Base-by-base conservation (phyloP, 768 basidiomycete genomes). In the Boletus bicolor region DNA sequence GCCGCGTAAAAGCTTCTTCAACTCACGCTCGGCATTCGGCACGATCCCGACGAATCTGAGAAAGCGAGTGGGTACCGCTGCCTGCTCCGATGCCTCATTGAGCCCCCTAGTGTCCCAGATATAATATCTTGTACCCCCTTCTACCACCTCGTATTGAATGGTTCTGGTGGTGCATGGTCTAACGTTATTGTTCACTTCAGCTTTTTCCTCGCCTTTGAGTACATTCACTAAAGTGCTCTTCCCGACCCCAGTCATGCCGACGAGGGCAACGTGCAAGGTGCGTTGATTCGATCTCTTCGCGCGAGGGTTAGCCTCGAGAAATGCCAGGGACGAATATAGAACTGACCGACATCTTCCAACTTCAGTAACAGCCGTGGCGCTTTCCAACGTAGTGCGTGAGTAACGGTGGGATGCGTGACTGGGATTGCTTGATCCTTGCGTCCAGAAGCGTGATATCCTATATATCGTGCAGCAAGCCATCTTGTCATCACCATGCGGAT, bases 151-250 rank as follows among this genome's bases (percentile, higher is more conserved):
- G 47, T 69, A 61, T 17, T 2, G 1, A 44, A 0, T 35, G 7
- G 52, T 44, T 30, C 14, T 28, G 11, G 51, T 26, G 15, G 66
- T 67, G 52, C 66, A 69, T 19, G 66, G 66, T 37, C 21, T 45
- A n/a, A 47, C 67, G 38, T 61, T 17, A 10, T 61, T 67, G 53
- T 46, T 52, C 2, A 53, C 64, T 55, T 28, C 3, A 7, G 66
- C 67, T 17, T 42, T 17, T 43, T 49, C 15, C 14, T 35, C 3
- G 53, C 59, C 66, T n/a, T 42, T 41, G 46, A 67, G 64, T 50
- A 68, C 44, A 34, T 68, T 68, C 21, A 69, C 65, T 9, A 69
- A 46, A 7, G 67, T 68, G 55, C 66, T 68, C 43, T 68, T 68
- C 41, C 66, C 66, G 43, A 56, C 67, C 2, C 66, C 66, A 14